Conservation (phyloP, 164 flowering plant genomes). For the Piper longum region DNA sequence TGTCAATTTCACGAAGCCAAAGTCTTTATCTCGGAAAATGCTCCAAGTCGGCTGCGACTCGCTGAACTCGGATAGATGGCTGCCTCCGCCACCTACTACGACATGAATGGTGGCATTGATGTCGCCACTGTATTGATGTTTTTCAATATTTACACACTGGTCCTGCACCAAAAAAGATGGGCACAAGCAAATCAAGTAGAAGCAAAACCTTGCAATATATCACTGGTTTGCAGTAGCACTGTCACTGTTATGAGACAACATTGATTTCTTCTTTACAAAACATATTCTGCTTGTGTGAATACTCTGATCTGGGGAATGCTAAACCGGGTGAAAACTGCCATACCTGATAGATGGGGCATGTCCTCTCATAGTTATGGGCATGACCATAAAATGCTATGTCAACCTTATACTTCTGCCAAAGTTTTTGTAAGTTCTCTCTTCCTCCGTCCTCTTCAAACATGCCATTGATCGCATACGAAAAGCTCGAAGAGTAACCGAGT, state of each 20-base stretch:
- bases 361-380: constrained; percentile 82
- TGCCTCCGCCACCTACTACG: constrained; percentile 75
- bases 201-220: too few species aligned
- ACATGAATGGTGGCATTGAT: constrained; percentile 64
- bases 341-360: constrained; percentile 76
- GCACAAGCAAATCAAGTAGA: too few species aligned
- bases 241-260: too few species aligned
- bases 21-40: constrained; percentile 44
- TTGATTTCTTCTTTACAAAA: too few species aligned
- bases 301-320: background rate
- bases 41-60: constrained; percentile 46
- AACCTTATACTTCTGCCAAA: constrained; percentile 32
- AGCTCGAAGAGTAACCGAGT: constrained; percentile 61
- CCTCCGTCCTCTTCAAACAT: constrained; percentile 80
- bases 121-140: background rate
- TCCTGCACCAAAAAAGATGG: background rate
- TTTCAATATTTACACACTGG: background rate
- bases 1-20: constrained; percentile 76
- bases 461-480: constrained; percentile 42
- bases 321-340: background rate
- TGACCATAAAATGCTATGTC: constrained; percentile 82
- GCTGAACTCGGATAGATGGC: constrained; percentile 35
- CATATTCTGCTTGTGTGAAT: too few species aligned
- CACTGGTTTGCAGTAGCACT: too few species aligned
- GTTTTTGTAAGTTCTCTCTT: constrained; percentile 57